phyloP scores from a whole-genome alignment of 2,329 filamentous ascomycete genomes.

The Cercospora janseana region DNA sequence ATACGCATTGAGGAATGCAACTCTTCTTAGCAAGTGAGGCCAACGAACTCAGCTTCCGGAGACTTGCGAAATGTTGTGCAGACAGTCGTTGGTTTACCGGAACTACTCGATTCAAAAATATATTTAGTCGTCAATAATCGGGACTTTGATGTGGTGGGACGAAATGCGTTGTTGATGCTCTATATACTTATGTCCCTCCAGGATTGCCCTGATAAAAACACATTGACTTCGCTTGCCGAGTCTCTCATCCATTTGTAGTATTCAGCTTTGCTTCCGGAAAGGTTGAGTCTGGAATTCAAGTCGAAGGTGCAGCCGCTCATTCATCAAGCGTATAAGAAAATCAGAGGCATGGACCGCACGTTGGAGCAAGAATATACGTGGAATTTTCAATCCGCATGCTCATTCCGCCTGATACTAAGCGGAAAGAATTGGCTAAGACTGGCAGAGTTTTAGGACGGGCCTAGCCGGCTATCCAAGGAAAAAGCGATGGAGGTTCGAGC shows the following conservation, averaged over 20 bases:
- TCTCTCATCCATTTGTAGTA: background rate
- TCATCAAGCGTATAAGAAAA: background rate
- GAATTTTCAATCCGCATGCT: background rate
- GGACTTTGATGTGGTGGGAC: background rate
- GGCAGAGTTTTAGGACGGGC: background rate
- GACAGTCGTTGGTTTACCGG: too few species aligned
- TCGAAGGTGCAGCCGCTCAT: background rate
- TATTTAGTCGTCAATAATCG: background rate
- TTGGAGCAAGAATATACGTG: background rate
- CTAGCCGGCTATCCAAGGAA: background rate
- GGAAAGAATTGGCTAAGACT: background rate
- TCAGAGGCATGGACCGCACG: background rate
- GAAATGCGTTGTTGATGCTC: background rate
- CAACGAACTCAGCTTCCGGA: too few species aligned
- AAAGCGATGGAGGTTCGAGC: background rate
- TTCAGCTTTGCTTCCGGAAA: background rate
- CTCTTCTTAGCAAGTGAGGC: too few species aligned
- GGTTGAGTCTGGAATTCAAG: background rate
- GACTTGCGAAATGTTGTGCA: too few species aligned
- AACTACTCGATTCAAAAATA: too few species aligned
- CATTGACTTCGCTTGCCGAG: background rate
- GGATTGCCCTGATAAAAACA: background rate
- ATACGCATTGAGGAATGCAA: too few species aligned
- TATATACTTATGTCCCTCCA: background rate
- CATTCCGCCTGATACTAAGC: background rate